Conservation (phyloP, 176 grass and related monocot genomes). For the Rhipidocladum racemiflorum region DNA sequence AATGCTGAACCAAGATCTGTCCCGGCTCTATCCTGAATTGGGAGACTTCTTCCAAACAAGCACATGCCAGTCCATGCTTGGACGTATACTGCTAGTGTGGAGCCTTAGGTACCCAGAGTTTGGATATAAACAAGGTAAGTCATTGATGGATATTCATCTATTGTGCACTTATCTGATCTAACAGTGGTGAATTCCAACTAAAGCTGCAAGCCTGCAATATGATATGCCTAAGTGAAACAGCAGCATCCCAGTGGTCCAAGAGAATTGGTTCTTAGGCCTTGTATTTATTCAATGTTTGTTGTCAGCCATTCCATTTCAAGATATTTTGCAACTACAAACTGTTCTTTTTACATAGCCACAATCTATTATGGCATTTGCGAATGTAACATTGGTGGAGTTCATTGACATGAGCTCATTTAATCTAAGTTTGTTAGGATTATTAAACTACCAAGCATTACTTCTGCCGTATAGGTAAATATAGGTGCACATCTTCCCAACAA, state of each 20-base stretch:
- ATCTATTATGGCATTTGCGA: neutral
- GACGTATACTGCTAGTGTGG: constrained; percentile 84
- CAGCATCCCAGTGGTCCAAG: neutral
- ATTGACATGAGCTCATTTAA: neutral
- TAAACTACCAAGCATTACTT: constrained; percentile 3
- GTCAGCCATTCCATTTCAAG: neutral
- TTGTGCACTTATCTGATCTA: constrained; percentile 17
- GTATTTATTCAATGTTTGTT: neutral
- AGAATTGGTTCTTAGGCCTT: constrained; percentile 9
- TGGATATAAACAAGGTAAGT: constrained; percentile 88
- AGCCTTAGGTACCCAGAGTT: constrained; percentile 91
- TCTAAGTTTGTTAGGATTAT: constrained; percentile 11
- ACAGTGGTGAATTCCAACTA: neutral
- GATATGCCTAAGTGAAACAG: neutral
- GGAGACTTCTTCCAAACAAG: constrained; percentile 80
- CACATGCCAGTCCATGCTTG: constrained; percentile 78
- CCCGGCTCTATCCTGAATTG: constrained; percentile 80
- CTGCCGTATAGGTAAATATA: neutral
- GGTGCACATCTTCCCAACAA: neutral
- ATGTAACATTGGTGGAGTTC: neutral
- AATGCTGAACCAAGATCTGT: constrained; percentile 92
- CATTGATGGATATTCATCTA: constrained; percentile 9
- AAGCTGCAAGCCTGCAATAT: neutral
- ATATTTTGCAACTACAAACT: neutral
- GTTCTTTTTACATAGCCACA: neutral